Evolutionary conservation across 1,139 yeast genomes (phyloP).

Genomic region (Candida glucosophila): DNA sequence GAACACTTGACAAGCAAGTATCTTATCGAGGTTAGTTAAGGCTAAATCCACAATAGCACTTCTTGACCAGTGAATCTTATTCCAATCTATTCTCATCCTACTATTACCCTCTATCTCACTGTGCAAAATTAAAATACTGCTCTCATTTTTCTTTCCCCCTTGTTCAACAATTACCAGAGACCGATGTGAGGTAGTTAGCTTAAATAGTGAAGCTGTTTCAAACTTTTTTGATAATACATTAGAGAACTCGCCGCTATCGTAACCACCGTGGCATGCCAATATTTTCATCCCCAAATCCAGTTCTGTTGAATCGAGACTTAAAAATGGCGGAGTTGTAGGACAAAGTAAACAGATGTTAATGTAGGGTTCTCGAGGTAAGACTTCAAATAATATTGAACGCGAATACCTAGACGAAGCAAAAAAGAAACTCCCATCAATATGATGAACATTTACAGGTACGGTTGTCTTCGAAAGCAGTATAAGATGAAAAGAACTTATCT

Average conservation of each 20-base stretch:
- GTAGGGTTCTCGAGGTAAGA: slow-evolving; percentile 19
- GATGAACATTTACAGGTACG: slow-evolving; percentile 17
- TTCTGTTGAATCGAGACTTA: slow-evolving; percentile 14
- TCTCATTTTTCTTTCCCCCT: too few species aligned
- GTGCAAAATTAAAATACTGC: too few species aligned
- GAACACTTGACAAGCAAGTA: too few species aligned
- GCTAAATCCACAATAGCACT: too few species aligned
- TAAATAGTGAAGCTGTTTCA: too few species aligned
- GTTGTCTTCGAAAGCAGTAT: slow-evolving; percentile 25
- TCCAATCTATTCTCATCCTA: too few species aligned
- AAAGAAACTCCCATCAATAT: slow-evolving; percentile 20
- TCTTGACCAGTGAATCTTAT: too few species aligned
- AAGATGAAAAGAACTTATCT: slow-evolving; percentile 16
- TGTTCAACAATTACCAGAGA: too few species aligned
- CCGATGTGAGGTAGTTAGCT: too few species aligned
- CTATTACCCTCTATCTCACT: too few species aligned
- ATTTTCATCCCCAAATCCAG: slow-evolving; percentile 8
- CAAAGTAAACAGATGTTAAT: slow-evolving; percentile 15
- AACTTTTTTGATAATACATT: slow-evolving; percentile 5
- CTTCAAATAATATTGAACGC: slow-evolving; percentile 23
- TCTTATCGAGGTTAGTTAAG: too few species aligned
- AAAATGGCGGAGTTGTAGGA: slow-evolving; percentile 28
- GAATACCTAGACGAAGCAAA: slow-evolving; percentile 26
- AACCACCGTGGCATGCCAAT: slow-evolving; percentile 30
- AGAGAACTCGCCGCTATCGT: slow-evolving; percentile 27